Base-by-base conservation (phyloP, 2,329 filamentous ascomycete species). In the Penicillium sp. region DNA sequence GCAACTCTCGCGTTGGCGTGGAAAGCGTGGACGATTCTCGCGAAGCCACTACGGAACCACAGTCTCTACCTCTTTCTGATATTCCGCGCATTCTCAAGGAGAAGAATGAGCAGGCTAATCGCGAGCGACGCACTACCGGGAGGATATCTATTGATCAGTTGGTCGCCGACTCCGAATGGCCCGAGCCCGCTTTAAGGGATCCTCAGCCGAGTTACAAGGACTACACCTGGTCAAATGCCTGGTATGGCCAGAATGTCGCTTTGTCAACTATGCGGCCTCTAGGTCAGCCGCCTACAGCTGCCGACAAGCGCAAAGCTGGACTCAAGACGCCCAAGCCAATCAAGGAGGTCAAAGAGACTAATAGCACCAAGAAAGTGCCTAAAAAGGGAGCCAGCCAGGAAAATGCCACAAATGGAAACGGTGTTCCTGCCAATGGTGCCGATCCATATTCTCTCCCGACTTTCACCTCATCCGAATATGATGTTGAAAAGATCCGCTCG, bases 191-290 rank as follows among this genome's bases (percentile, higher is more conserved):
- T 38, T 66, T 82, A 47, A 78, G 80, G 57, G 68, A 71, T 48
- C 78, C 79, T 47, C 76, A 76, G 47, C 80, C 91, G 11, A 93
- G 88, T 69, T 96, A 87, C 68, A 85, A 90, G 77, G 90, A 96
- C 63, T 79, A 83, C 69, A 65, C 67, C 14, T 69, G 66, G 66
- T 84, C 81, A 57, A 89, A 88, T 46, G 81, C 94, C 63, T 68
- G 62, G 26, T 64, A 57, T 46, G 79, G 87, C 65, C 81, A 87
- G 49, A 84, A 85, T 70, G 89, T 89, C 61, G 89, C 95, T 18
- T 78, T 95, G 58, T 87, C 90, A 72, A 87, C 87, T 65, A 96
- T 96, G 91, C 86, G 86, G 53, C 87, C 91, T 24, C 76, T 96
- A 56, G 91, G 91, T 42, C 81, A 85, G 55, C 79, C 86, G 63